Evolutionary conservation across 805 yeast genomes (phyloP).

Genomic region (Candida broadrunensis): DNA sequence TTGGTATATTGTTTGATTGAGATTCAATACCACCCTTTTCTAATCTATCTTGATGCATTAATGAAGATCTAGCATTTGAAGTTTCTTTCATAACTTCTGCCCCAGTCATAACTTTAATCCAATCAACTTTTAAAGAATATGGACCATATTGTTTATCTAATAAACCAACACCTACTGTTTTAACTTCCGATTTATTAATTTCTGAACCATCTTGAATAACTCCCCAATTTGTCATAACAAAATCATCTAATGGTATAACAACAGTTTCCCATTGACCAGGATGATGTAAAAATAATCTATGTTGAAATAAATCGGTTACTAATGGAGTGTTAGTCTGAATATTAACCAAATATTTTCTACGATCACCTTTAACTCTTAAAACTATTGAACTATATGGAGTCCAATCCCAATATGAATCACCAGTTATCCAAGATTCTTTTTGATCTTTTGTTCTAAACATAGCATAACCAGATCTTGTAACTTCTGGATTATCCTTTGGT

Average conservation of each 20-base stretch:
- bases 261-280: slow-evolving; percentile 86
- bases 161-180: slow-evolving; percentile 75
- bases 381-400: slow-evolving; percentile 58
- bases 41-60: slow-evolving; percentile 4
- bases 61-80: slow-evolving; percentile 20
- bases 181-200: slow-evolving; percentile 61
- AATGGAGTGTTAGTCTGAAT: slow-evolving; percentile 79
- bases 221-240: slow-evolving; percentile 85
- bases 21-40: slow-evolving; percentile 3
- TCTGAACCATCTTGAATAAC: slow-evolving; percentile 46
- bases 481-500: slow-evolving; percentile 60
- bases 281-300: slow-evolving; percentile 64
- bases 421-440: slow-evolving; percentile 48
- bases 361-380: slow-evolving; percentile 68
- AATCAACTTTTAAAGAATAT: slow-evolving; percentile 63
- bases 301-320: slow-evolving; percentile 78
- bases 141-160: slow-evolving; percentile 79
- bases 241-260: slow-evolving; percentile 70
- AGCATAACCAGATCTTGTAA: slow-evolving; percentile 70
- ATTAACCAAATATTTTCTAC: slow-evolving; percentile 73
- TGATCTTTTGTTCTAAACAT: slow-evolving; percentile 80
- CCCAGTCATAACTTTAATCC: slow-evolving; percentile 67
- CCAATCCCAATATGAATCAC: slow-evolving; percentile 65
- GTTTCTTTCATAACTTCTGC: slow-evolving; percentile 44
- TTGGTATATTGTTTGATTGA: neutral